phyloP scores from a whole-genome alignment of 2,329 filamentous ascomycete genomes.

The Paecilomyces sp. region DNA sequence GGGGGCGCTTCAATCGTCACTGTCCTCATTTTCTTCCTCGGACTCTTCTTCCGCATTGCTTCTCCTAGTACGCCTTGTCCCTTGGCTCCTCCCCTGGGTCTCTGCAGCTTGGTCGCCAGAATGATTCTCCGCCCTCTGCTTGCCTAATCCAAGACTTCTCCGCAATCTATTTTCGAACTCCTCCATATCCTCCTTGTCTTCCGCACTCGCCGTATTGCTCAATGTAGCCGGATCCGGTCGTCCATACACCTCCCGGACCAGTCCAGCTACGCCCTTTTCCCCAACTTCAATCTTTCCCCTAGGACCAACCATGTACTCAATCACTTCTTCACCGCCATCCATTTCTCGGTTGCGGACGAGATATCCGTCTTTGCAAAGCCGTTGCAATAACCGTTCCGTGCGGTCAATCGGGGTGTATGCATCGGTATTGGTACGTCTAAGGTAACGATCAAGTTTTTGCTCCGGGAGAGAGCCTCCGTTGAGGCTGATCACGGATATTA shows the following conservation, averaged over 20 bases:
- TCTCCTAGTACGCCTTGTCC: not conserved
- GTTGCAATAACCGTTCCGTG: constrained; percentile 66
- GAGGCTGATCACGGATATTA: constrained; percentile 71
- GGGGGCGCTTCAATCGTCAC: not conserved
- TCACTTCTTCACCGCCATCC: constrained; percentile 62
- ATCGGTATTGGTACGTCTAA: constrained; percentile 68
- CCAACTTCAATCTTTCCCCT: constrained; percentile 81
- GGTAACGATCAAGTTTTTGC: constrained; percentile 67
- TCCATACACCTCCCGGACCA: constrained; percentile 56
- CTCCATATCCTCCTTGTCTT: constrained; percentile 33
- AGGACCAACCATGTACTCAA: constrained; percentile 79
- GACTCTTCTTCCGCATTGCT: not conserved
- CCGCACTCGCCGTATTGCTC: constrained; percentile 7
- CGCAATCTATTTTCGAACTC: constrained; percentile 56
- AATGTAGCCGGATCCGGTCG: constrained; percentile 9
- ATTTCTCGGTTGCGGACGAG: constrained; percentile 66
- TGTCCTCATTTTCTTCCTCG: not conserved
- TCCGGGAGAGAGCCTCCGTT: constrained; percentile 68
- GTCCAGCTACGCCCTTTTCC: constrained; percentile 62
- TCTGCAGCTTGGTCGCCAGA: not conserved
- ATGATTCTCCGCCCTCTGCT: not conserved
- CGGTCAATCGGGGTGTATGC: constrained; percentile 66
- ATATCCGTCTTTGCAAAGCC: constrained; percentile 77
- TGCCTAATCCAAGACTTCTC: constrained; percentile 53
- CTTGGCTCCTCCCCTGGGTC: not conserved